Evolutionary conservation across 2,329 filamentous ascomycete genomes (phyloP).

Genomic region (Fusarium papillatum): DNA sequence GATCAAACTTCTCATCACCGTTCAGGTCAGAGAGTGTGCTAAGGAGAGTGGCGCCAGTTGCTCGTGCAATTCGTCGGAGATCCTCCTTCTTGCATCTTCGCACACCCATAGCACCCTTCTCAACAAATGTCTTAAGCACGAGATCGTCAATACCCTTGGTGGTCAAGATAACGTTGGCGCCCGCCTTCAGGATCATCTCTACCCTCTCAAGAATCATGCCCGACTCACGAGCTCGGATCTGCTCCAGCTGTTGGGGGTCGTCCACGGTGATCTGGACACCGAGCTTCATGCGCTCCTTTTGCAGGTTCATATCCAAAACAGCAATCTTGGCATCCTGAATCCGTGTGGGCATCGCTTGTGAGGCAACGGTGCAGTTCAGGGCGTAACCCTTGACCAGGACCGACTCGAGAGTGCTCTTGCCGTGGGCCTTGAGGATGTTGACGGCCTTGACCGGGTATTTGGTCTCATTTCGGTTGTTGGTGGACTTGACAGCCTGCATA

Average conservation of each 20-base stretch:
- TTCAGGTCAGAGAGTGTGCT: constrained; percentile 96
- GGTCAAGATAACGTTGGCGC: constrained; percentile 95
- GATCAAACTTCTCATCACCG: constrained; percentile 96
- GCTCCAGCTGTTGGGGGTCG: constrained; percentile 96
- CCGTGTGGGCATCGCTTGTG: constrained; percentile 96
- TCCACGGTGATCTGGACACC: constrained; percentile 99
- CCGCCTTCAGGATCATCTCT: constrained; percentile 97
- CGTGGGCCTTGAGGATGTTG: constrained; percentile 98
- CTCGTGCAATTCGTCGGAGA: constrained; percentile 93
- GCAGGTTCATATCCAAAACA: constrained; percentile 96
- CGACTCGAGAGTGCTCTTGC: constrained; percentile 91
- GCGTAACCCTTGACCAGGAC: constrained; percentile 96
- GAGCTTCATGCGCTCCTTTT: constrained; percentile 99
- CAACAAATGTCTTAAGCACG: constrained; percentile 93
- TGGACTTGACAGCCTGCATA: constrained; percentile 94
- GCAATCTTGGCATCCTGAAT: constrained; percentile 97
- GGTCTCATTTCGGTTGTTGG: constrained; percentile 89
- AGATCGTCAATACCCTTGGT: constrained; percentile 99
- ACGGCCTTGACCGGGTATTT: constrained; percentile 99
- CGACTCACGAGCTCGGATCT: constrained; percentile 93
- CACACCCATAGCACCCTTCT: constrained; percentile 96
- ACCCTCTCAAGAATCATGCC: constrained; percentile 95
- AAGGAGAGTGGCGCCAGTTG: constrained; percentile 92
- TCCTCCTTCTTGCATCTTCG: constrained; percentile 99
- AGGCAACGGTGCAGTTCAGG: constrained; percentile 98